These are phyloP conservation scores for Leptodermis oblonga DNA, from an alignment of 257 asterid genomes.

Conservation along the genomic window DNA sequence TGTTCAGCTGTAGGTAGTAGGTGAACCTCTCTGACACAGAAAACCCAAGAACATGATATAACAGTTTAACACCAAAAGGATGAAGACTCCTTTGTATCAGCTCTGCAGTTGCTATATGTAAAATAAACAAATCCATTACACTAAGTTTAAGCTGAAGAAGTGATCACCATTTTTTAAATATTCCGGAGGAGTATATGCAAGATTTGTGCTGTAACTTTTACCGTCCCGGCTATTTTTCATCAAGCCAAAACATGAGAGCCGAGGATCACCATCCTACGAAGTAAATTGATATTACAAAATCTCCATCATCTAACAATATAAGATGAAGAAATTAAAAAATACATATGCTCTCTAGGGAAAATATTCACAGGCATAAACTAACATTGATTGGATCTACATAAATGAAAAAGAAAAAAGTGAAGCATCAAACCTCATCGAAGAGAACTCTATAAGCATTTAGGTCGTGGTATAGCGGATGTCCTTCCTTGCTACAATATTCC, in stretches of 20 bases:
- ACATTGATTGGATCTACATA: background rate
- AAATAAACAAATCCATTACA: background rate
- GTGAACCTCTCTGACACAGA: background rate
- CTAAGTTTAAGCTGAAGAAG: background rate
- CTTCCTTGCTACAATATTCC: slow-evolving; percentile 86
- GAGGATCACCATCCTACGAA: slow-evolving; percentile 86
- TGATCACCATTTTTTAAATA: slow-evolving; percentile 83
- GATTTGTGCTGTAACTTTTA: slow-evolving; percentile 96
- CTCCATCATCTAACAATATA: background rate
- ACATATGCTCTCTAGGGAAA: background rate
- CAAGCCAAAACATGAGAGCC: slow-evolving; percentile 94
- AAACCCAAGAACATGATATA: background rate
- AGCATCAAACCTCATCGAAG: slow-evolving; percentile 90
- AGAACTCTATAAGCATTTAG: slow-evolving; percentile 97
- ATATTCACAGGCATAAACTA: background rate
- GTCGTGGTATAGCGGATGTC: slow-evolving; percentile 93
- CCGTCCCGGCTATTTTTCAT: slow-evolving; percentile 99
- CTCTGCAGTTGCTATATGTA: background rate
- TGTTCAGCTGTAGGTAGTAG: background rate
- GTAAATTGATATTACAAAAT: background rate
- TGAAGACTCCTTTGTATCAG: background rate
- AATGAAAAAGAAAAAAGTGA: background rate
- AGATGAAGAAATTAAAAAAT: background rate
- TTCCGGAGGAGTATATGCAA: slow-evolving; percentile 98
- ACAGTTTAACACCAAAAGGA: background rate